Evolutionary conservation across 768 basidiomycete genomes (phyloP), one percentile per base, ranked within the genome.

Genomic region (Daedalea quercina): DNA sequence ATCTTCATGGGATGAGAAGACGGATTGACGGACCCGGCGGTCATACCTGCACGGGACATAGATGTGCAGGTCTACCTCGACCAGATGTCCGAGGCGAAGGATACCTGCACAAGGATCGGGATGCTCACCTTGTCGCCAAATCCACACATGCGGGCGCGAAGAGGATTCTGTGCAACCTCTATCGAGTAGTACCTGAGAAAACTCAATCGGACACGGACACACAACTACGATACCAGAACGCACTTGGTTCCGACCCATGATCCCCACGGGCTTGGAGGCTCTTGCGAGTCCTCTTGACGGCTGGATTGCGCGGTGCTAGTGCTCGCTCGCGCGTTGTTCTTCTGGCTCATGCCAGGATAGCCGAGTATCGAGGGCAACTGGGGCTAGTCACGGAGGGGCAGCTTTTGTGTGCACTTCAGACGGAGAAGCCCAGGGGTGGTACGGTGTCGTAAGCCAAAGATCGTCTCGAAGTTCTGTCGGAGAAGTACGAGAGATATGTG

Each of bases 91-190:
- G 28, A 31, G 28, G 11, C 6, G 28, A 31, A 31, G 11, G 33
- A 47, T 41, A 26, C 43, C 34, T 51, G 44, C 48, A 35, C 8
- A 35, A 17, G 9, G 47, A 57, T 51, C 34, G 52, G 45, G 55
- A 23, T 44, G 45, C 76, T 54, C 60, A 92, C 93, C 76, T 94
- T 95, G 75, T 96, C 92, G 43, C 94, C 94, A 68, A 95, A 94
- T 11, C 94, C 94, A 67, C 94, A 95, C 85, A 94, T 94, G 58
- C 94, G 81, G 46, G 94, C 94, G 41, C 94, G 82, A 44, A 90
- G 69, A 37, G 94, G 94, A 60, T 94, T 82, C 66, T 96, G 94
- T 2, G 90, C 79, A 61, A 94, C 80, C 58, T 90, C 85, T 40
- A 95, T 77, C 13, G 84, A 81, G 68, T 94, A 94, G 65, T 87